Evolutionary conservation across 2,329 filamentous ascomycete species (phyloP).

Genomic region (Colletotrichum gigasporum): DNA sequence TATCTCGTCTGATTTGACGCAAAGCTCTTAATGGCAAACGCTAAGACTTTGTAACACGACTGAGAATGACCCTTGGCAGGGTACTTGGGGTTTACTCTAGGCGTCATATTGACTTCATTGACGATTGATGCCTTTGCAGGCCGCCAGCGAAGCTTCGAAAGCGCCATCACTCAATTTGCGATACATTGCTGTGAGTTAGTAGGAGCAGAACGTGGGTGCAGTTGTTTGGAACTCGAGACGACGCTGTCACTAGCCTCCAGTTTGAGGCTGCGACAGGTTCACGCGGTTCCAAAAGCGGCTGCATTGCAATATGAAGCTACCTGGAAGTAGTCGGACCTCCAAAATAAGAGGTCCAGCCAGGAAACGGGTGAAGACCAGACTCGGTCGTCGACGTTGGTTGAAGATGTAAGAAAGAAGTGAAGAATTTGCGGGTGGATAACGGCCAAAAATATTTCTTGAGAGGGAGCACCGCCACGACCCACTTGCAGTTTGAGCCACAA

Average conservation of each 20-base stretch:
- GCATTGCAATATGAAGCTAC: background rate
- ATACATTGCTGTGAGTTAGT: too few species aligned
- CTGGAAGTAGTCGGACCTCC: too few species aligned
- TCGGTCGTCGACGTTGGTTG: background rate
- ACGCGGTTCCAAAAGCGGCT: background rate
- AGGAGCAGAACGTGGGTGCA: too few species aligned
- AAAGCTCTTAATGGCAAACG: constrained; percentile 80
- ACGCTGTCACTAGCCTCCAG: too few species aligned
- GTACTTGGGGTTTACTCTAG: constrained; percentile 80
- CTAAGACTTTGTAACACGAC: constrained; percentile 92
- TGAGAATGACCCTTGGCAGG: constrained; percentile 89
- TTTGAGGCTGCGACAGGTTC: background rate
- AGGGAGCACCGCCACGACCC: constrained; percentile 18
- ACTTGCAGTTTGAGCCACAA: constrained; percentile 11
- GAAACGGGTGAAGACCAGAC: background rate
- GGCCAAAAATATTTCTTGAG: constrained; percentile 20
- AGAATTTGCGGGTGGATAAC: background rate
- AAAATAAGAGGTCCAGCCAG: background rate
- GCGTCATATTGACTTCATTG: constrained; percentile 87
- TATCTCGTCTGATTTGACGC: constrained; percentile 90
- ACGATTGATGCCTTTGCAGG: constrained; percentile 50
- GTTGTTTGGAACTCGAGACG: too few species aligned
- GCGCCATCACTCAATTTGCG: constrained; percentile 73
- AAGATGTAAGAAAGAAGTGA: background rate
- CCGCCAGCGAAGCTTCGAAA: constrained; percentile 81